These are phyloP conservation scores for Tetraselmis chui DNA, from an alignment of 139 green algal species.

Conservation along the genomic window DNA sequence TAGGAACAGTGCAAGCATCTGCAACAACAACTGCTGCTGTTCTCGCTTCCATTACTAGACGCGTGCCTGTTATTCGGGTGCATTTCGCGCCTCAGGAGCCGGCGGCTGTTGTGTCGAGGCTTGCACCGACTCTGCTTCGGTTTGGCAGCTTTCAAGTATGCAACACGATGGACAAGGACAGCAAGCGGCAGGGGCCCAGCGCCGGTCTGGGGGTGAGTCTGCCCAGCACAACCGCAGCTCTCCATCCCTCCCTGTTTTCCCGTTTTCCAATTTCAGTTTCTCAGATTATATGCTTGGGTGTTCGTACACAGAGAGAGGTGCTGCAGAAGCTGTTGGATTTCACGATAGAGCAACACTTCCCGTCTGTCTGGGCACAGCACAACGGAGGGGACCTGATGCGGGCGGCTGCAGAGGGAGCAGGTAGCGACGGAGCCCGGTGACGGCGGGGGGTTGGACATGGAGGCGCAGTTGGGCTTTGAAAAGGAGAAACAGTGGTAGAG, in stretches of 20 bases:
- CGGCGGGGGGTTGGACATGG: no score
- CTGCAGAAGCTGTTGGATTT: slow-evolving; percentile 5
- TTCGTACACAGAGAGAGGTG: neutral
- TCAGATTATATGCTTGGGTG: no score
- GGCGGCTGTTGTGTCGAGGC: neutral
- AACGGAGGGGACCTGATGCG: neutral
- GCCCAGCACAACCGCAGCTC: no score
- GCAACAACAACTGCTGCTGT: no score
- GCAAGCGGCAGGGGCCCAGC: neutral
- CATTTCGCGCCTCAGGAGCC: slow-evolving; percentile 1
- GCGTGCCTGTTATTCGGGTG: no score
- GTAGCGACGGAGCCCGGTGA: neutral
- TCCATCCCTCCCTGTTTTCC: no score
- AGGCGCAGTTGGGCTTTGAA: neutral
- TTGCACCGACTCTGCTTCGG: neutral
- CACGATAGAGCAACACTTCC: neutral
- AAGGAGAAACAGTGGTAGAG: no score
- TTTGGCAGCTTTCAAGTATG: slow-evolving; percentile 7
- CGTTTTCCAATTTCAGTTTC: no score
- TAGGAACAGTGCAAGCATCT: no score
- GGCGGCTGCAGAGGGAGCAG: neutral
- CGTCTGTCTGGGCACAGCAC: neutral
- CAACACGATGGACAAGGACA: neutral
- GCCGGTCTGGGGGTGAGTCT: neutral
- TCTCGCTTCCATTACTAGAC: no score